Base-by-base conservation (phyloP, 495 filamentous ascomycete species). In the Penicillium lagena region DNA sequence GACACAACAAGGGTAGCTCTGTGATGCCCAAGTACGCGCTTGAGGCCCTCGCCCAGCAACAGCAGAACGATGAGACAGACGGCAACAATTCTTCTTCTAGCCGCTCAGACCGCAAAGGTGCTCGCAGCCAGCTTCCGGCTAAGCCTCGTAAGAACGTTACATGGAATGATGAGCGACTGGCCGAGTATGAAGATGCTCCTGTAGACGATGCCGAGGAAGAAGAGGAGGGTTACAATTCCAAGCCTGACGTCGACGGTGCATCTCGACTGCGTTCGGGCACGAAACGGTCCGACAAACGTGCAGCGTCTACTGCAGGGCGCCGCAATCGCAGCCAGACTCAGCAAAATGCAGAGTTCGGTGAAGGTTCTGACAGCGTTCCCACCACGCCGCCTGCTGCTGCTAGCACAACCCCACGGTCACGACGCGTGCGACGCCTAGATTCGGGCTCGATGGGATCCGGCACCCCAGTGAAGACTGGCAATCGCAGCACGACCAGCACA, bases 1-100 rank as follows among this genome's bases (percentile, higher is more conserved):
- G 68, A 32, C 66, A 71, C 35, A 84, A 84, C 57, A 75, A 76
- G 45, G 78, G 79, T 10, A 66, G 69, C 44, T 59, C 75, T 12
- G 49, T 77, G 29, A 51, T 69, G 15, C 78, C 79, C 13, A 68
- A 65, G 43, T 45, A 65, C 33, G 62, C 55, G 17, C 58, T 84
- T 7, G 57, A 72, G 44, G 66, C 62, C 35, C 46, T 82, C 31
- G 55, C 57, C 6, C 56, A 54, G 40, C 51, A 56, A 10, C 33
- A 50, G 35, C 47, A 47, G 12, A 22, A 32, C 3, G 29, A 35
- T 3, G 35, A 29, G 10, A 9, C 46, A 7, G 32, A 14, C 15
- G 41, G 45, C 27, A 42, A 47, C 34, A 40, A 48, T 37, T 39
- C 38, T 29, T 29, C 38, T 31, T 29, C 48, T 47, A 45, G 15